Percentiles rank a stretch among this genome's conserved stretches.
Conservation (phyloP, 495 filamentous ascomycete genomes). For the Xeromyces bisporus region DNA sequence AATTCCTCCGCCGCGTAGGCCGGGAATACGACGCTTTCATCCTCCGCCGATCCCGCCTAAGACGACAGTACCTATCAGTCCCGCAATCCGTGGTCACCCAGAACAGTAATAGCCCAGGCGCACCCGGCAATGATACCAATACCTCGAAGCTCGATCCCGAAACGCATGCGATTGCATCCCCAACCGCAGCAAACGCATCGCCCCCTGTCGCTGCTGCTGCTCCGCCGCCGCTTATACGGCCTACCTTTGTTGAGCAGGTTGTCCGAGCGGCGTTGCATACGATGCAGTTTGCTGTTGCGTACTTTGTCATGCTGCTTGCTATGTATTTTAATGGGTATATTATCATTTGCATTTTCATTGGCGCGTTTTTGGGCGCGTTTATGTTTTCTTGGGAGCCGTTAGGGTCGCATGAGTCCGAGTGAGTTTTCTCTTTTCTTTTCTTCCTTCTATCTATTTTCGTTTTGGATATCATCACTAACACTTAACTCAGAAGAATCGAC, state of each 20-base stretch:
- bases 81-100: constrained; percentile 1
- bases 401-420: constrained; percentile 3
- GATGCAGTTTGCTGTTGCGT: constrained; percentile 51
- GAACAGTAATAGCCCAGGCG: constrained; percentile 2
- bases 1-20: constrained; percentile 40
- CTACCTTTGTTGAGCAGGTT: constrained; percentile 37
- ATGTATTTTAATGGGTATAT: constrained; percentile 54
- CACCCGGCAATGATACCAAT: neutral
- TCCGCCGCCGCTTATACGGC: constrained; percentile 20
- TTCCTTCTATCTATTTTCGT: no score
- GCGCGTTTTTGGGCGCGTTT: constrained; percentile 42
- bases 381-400: constrained; percentile 40
- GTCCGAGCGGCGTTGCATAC: constrained; percentile 47
- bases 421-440: constrained; percentile 2
- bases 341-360: constrained; percentile 45
- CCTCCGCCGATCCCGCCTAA: constrained; percentile 21
- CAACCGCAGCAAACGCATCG: neutral
- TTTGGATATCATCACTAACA: no score
- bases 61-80: constrained; percentile 5
- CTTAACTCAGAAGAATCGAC: constrained; percentile 12
- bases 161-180: neutral
- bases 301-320: constrained; percentile 53
- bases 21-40: constrained; percentile 47
- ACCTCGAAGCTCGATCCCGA: neutral
- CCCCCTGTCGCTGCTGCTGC: neutral